These are phyloP conservation scores for Collybia sordida DNA, from an alignment of 768 basidiomycete genomes.

Conservation along the genomic window DNA sequence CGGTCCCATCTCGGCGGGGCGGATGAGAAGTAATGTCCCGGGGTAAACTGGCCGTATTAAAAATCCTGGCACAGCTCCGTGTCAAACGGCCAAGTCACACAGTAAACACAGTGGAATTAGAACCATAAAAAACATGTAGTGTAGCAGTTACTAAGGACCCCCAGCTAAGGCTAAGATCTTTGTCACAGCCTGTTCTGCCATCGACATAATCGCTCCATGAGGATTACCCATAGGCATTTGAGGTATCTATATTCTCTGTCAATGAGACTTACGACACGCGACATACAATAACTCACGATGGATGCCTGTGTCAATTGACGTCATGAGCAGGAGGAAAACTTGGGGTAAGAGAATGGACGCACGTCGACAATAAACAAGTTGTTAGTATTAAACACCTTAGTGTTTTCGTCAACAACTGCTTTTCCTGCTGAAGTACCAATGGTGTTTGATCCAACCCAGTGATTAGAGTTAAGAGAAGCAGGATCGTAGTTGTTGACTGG, in stretches of 20 bases:
- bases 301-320: conserved; percentile 25
- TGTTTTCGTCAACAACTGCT: conserved; percentile 57
- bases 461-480: conserved; percentile 54
- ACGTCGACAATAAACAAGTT: conserved; percentile 59
- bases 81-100: too few species aligned
- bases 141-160: conserved; percentile 36
- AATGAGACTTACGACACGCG: neutral
- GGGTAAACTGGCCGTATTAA: too few species aligned
- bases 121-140: neutral
- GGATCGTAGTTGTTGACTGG: conserved; percentile 39
- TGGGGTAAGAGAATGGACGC: conserved; percentile 10
- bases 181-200: conserved; percentile 56
- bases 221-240: conserved; percentile 60
- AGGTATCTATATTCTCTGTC: conserved; percentile 34
- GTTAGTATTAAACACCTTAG: conserved; percentile 49
- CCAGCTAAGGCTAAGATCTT: conserved; percentile 55
- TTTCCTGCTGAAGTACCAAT: conserved; percentile 35
- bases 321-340: too few species aligned
- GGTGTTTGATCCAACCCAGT: conserved; percentile 59
- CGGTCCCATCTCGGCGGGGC: too few species aligned
- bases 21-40: conserved; percentile 1
- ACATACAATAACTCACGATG: conserved; percentile 24
- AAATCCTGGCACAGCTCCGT: neutral
- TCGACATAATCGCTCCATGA: conserved; percentile 54
- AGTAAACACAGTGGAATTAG: too few species aligned